Percentiles rank a stretch among this genome's conserved stretches.
These are phyloP conservation scores for Diaporthe citriasiana DNA, from an alignment of 2,329 filamentous ascomycete genomes.

Conservation along the genomic window DNA sequence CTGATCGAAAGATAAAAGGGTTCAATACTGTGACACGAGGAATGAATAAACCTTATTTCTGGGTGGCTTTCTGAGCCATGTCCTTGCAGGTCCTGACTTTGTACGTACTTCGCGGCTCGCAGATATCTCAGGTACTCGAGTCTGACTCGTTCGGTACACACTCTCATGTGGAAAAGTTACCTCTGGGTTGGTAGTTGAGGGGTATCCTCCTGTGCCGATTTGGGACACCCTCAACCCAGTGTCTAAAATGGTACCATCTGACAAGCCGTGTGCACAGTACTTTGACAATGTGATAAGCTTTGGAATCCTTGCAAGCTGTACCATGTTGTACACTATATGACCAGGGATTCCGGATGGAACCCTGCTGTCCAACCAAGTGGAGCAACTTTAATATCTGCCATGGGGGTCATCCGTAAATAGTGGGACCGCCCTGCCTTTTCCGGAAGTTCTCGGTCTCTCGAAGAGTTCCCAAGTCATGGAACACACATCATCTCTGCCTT, in stretches of 20 bases:
- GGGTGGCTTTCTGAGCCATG: too few relatives aligned
- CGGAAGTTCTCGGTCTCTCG: not conserved
- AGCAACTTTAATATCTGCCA: conserved; percentile 16
- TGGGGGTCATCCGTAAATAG: not conserved
- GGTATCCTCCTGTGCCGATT: not conserved
- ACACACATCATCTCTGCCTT: not conserved
- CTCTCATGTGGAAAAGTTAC: not conserved
- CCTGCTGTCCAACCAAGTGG: conserved; percentile 3
- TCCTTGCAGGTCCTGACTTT: not conserved
- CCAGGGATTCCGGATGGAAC: not conserved
- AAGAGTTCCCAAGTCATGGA: not conserved
- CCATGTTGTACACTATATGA: not conserved
- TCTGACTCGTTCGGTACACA: not conserved
- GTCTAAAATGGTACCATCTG: too few relatives aligned
- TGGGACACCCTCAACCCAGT: not conserved
- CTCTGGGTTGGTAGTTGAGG: not conserved
- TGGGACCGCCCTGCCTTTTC: not conserved
- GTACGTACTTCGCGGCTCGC: not conserved
- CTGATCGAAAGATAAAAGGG: conserved; percentile 7
- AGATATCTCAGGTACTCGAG: not conserved
- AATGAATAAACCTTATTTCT: not conserved
- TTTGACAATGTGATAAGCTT: not conserved
- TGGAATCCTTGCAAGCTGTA: not conserved
- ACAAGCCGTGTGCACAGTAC: too few relatives aligned
- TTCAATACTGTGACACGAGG: not conserved